These are phyloP conservation scores for Stephania japonica DNA, from an alignment of 164 flowering plant species.

Conservation along the genomic window DNA sequence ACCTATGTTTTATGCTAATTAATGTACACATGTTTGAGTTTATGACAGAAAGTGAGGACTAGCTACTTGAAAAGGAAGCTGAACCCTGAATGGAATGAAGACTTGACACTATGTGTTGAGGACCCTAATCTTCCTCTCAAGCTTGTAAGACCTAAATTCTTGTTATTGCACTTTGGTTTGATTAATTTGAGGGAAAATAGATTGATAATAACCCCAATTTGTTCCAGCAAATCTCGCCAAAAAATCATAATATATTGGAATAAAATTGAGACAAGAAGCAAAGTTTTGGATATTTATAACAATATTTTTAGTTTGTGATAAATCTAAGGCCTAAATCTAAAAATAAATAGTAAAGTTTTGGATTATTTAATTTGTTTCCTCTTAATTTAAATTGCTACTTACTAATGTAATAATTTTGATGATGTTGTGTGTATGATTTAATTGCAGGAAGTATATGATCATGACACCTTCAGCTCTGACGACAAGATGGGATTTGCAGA, in stretches of 20 bases:
- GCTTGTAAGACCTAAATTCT: background rate
- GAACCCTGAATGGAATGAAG: conserved; percentile 3
- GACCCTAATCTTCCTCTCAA: conserved; percentile 1
- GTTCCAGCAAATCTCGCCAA: no score
- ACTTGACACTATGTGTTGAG: background rate
- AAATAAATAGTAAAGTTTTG: no score
- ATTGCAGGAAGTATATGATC: conserved; percentile 25
- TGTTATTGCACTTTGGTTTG: background rate
- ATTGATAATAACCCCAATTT: no score
- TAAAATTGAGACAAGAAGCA: no score
- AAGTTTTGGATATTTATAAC: no score
- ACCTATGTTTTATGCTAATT: background rate
- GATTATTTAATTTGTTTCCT: no score
- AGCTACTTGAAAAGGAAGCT: background rate
- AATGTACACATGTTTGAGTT: background rate
- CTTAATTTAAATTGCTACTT: no score
- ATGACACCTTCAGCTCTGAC: conserved; percentile 52
- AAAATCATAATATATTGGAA: no score
- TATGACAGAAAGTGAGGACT: background rate
- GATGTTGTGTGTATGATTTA: background rate
- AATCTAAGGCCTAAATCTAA: no score
- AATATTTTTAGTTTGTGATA: no score
- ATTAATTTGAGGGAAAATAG: no score
- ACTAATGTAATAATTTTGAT: background rate
- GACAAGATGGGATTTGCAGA: conserved; percentile 84